A percentile compares a stretch with the other conserved stretches of the same genome.
Evolutionary conservation across 257 asterid species (phyloP).

Genomic region (Linaria vulgaris): DNA sequence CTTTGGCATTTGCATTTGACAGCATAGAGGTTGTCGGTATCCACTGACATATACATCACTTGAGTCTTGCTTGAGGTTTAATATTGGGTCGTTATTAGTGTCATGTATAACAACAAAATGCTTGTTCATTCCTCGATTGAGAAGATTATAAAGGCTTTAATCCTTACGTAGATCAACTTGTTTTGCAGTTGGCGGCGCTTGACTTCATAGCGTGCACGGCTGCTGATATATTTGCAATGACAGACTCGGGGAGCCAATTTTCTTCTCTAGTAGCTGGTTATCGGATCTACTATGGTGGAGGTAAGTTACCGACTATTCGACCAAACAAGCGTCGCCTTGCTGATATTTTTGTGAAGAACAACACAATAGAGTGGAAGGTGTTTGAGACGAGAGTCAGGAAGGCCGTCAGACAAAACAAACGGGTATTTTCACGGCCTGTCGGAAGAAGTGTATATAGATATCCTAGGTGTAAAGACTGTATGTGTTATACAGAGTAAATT

Average conservation of each 20-base stretch:
- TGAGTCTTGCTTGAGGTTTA: too few relatives aligned
- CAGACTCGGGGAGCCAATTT: slow-evolving; percentile 97
- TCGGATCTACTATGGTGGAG: slow-evolving; percentile 82
- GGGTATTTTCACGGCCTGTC: slow-evolving; percentile 82
- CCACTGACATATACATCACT: too few relatives aligned
- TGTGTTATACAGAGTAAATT: slow-evolving; percentile 55
- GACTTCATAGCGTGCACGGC: slow-evolving; percentile 94
- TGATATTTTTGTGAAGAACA: slow-evolving; percentile 81
- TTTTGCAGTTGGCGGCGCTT: slow-evolving; percentile 87
- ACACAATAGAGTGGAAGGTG: slow-evolving; percentile 89
- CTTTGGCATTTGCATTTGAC: too few relatives aligned
- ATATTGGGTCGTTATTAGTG: too few relatives aligned
- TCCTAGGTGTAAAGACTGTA: slow-evolving; percentile 84
- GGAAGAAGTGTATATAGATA: slow-evolving; percentile 94
- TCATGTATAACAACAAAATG: too few relatives aligned
- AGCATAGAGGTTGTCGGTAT: too few relatives aligned
- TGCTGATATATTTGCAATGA: slow-evolving; percentile 91
- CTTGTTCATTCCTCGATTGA: not conserved
- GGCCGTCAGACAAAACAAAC: slow-evolving; percentile 88
- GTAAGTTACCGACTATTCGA: slow-evolving; percentile 86
- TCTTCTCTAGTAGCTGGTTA: slow-evolving; percentile 91
- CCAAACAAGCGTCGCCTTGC: slow-evolving; percentile 98
- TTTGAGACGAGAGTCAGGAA: slow-evolving; percentile 89
- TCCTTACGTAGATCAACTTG: slow-evolving; percentile 4
- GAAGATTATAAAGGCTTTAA: not conserved